Percentiles rank a stretch among this genome's conserved stretches.
Conservation (phyloP, 441 rosid species). For the Populus hybrid region DNA sequence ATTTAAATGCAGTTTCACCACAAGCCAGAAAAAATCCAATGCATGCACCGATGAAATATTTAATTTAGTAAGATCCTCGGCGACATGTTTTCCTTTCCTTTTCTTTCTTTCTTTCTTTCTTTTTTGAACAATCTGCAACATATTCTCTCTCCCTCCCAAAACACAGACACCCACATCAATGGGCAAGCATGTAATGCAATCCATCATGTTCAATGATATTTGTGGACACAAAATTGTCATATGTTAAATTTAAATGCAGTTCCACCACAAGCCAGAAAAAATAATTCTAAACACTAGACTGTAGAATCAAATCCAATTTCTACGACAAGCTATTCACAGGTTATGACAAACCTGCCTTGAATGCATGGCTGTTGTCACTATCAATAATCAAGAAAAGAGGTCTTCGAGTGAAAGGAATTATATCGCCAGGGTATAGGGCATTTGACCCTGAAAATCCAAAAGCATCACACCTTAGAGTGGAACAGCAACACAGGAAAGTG, state of each 20-base stretch:
- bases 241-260: not conserved
- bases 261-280: not conserved
- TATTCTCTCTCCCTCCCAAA: too few species aligned
- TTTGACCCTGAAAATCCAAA: slow-evolving; percentile 50
- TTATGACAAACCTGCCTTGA: slow-evolving; percentile 99
- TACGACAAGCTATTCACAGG: slow-evolving; percentile 27
- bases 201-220: too few species aligned
- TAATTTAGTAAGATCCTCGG: not conserved
- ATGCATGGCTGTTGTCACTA: slow-evolving; percentile 95
- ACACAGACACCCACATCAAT: too few species aligned
- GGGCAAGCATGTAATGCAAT: too few species aligned
- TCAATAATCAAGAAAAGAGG: slow-evolving; percentile 91
- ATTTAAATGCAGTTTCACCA: too few species aligned
- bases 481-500: not conserved
- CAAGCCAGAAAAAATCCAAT: too few species aligned
- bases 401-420: slow-evolving; percentile 88
- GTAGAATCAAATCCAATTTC: not conserved
- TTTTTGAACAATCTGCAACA: too few species aligned
- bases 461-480: not conserved
- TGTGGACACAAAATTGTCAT: not conserved
- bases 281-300: not conserved
- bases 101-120: too few species aligned
- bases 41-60: too few species aligned
- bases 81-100: not conserved
- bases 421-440: slow-evolving; percentile 83